These are phyloP conservation scores for Platismatia glauca DNA, from an alignment of 495 filamentous ascomycete species.

Conservation along the genomic window DNA sequence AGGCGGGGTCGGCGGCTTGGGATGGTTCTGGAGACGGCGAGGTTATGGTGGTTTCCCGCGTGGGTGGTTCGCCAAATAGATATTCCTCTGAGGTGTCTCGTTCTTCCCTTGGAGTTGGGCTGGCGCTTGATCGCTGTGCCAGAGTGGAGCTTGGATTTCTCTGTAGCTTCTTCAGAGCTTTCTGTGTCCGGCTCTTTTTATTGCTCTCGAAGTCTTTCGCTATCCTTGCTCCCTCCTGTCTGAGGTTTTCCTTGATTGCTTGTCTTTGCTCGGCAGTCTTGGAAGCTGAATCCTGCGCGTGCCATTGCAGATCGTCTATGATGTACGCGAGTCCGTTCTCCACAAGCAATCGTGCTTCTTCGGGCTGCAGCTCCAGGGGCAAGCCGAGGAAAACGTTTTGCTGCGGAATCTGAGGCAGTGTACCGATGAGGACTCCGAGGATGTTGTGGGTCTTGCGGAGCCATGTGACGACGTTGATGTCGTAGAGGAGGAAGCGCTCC, in stretches of 20 bases:
- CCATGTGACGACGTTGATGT: conserved; percentile 70
- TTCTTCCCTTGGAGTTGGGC: conserved; percentile 18
- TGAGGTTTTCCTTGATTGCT: conserved; percentile 18
- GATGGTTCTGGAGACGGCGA: conserved; percentile 21
- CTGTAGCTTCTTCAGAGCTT: conserved; percentile 35
- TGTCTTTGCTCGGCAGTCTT: conserved; percentile 14
- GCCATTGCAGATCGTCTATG: conserved; percentile 63
- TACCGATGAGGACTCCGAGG: conserved; percentile 78
- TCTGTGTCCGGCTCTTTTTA: conserved; percentile 35
- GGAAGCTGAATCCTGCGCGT: conserved; percentile 42
- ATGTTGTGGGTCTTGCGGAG: conserved; percentile 75
- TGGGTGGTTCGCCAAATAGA: conserved; percentile 35
- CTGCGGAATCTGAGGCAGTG: conserved; percentile 80
- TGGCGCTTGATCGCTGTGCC: conserved; percentile 8
- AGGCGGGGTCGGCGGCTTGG: conserved; percentile 5
- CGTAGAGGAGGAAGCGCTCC: conserved; percentile 81
- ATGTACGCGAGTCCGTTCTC: conserved; percentile 71
- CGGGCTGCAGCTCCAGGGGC: conserved; percentile 80
- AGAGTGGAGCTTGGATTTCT: conserved; percentile 8
- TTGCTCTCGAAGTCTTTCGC: conserved; percentile 34
- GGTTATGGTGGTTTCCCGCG: conserved; percentile 19
- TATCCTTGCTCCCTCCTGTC: conserved; percentile 36
- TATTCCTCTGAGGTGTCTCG: conserved; percentile 28
- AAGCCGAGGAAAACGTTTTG: conserved; percentile 92
- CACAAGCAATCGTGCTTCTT: conserved; percentile 77